These are phyloP conservation scores for Stemphylium lycopersici DNA, from an alignment of 2,329 filamentous ascomycete species.

Conservation along the genomic window DNA sequence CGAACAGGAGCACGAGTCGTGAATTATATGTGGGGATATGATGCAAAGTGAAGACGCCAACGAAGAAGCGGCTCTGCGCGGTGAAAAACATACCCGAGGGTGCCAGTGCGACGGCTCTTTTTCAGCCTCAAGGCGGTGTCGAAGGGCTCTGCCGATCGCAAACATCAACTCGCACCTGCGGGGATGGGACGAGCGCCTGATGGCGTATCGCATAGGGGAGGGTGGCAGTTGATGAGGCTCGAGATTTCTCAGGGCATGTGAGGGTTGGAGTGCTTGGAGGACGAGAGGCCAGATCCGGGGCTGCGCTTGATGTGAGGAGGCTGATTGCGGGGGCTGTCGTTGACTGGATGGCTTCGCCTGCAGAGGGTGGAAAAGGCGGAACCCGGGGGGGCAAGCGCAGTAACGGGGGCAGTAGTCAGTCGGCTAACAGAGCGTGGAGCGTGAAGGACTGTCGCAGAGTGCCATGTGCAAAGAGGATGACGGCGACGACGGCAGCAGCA, in stretches of 20 bases:
- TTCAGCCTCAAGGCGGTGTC: constrained; percentile 48
- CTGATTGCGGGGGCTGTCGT: constrained; percentile 24
- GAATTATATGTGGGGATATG: constrained; percentile 17
- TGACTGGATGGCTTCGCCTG: constrained; percentile 14
- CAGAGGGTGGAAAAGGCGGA: constrained; percentile 13
- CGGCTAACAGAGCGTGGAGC: not conserved
- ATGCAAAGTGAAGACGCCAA: constrained; percentile 24
- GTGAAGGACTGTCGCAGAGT: no score
- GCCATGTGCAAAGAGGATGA: not conserved
- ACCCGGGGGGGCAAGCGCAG: constrained; percentile 3
- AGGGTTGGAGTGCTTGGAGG: not conserved
- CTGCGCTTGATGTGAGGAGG: constrained; percentile 18
- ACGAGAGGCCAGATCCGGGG: constrained; percentile 5
- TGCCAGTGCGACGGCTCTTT: constrained; percentile 43
- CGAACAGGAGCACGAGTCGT: constrained; percentile 5
- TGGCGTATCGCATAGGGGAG: constrained; percentile 17
- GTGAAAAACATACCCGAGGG: constrained; percentile 45
- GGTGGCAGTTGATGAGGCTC: constrained; percentile 12
- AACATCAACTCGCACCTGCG: constrained; percentile 27
- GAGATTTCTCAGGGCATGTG: constrained; percentile 4
- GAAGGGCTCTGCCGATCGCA: constrained; percentile 40
- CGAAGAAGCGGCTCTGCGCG: constrained; percentile 44
- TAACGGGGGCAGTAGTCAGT: not conserved
- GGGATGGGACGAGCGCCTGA: constrained; percentile 3
- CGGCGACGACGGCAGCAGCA: not conserved